Conservation (phyloP, 2,329 filamentous ascomycete genomes). For the Aspergillus fumigatiaffinis region DNA sequence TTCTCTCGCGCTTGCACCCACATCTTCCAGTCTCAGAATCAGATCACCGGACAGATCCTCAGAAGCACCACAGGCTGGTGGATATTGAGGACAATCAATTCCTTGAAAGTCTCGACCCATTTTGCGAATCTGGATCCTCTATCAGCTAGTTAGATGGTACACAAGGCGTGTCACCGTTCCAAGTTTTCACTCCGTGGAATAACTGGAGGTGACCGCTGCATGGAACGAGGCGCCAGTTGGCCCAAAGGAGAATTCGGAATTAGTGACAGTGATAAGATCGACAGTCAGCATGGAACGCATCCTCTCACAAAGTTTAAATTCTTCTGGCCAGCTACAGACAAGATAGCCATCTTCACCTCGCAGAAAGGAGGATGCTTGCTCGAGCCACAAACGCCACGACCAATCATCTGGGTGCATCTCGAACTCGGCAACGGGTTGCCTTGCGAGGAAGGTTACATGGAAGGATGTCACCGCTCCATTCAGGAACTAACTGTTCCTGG, state of each 20-base stretch:
- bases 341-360: not conserved
- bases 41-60: not conserved
- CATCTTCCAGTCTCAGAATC: not conserved
- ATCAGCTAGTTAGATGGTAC: not conserved
- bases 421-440: not conserved
- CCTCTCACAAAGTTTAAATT: not conserved
- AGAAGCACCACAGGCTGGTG: not conserved
- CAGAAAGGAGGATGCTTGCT: not conserved
- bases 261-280: not conserved
- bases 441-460: not conserved
- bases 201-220: not conserved
- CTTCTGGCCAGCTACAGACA: not conserved
- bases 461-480: conserved; percentile 2
- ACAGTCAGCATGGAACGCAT: not conserved
- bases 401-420: not conserved
- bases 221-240: not conserved
- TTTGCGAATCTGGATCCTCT: not conserved
- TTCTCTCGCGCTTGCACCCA: not conserved
- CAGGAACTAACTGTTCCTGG: conserved; percentile 1
- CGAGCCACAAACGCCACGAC: not conserved
- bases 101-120: not conserved
- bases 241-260: not conserved
- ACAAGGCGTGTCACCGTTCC: not conserved
- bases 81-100: not conserved
- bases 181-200: not conserved